Base-by-base conservation (phyloP, 2,329 filamentous ascomycete species). In the Trichoderma sp. region DNA sequence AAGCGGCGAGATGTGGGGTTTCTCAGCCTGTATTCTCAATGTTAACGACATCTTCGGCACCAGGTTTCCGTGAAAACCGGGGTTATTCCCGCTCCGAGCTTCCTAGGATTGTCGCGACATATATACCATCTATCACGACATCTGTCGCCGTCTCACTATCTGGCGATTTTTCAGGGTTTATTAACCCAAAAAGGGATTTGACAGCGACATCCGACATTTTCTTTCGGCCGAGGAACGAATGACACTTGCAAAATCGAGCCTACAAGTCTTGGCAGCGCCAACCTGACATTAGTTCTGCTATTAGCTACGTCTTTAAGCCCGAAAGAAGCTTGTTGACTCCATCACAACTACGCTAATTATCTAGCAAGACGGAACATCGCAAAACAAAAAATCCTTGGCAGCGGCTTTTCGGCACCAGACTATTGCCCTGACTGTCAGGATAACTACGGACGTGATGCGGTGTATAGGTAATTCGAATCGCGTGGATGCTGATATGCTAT, bases 1-100 rank as follows among this genome's bases (percentile, higher is more conserved):
- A 67, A 67, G 64, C 64, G 51, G 64, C 64, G 56, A 28, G 64
- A 8, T n/a, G 64, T 57, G 30, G 51, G 32, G 64, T 26, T 57
- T 39, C 12, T 36, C 34, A 36, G 34, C 34, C 34, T 36, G 34
- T 36, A 36, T 36, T 36, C 1, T 18, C 28, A 28, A 30, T 26
- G 21, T 4, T 14, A 39, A 8, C 30, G 8, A 63, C 6, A 51
- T 43, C 15, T 15, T 67, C 64, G 64, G 64, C 64, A 67, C 14
- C 21, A 28, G 15, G 51, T 9, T 67, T 30, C 64, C 64, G 64
- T n/a, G 43, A 67, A 57, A 39, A 56, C 64, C 47, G 30, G 28
- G 47, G 43, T 67, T 57, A 67, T 67, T 57, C 47, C 63, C 32
- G 64, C 21, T 30, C 30, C 18, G 15, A 9, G 30, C 47, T 26